Percentiles rank a stretch among this genome's conserved stretches.
Evolutionary conservation across 169 alveolate genomes (phyloP).

Genomic region (Miamiensis avidus): DNA sequence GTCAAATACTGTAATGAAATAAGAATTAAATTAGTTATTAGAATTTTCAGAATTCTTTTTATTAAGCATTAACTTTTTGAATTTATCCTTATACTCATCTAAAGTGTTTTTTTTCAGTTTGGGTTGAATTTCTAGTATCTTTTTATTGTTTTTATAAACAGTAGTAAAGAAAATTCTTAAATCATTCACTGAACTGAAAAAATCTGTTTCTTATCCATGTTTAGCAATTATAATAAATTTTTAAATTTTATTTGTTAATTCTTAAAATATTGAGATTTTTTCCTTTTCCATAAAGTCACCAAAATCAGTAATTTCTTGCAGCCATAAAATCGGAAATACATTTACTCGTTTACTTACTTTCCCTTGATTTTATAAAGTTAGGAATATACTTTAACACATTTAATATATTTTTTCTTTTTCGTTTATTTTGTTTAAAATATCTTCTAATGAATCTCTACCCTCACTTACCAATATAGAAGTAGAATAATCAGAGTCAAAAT

Average conservation of each 20-base stretch:
- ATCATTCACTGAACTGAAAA: not conserved
- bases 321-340: conserved; percentile 3
- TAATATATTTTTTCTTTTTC: not conserved
- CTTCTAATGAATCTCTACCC: conserved; percentile 9
- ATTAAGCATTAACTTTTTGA: no score
- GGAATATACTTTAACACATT: not conserved
- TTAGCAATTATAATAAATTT: not conserved
- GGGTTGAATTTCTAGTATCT: not conserved
- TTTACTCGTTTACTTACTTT: not conserved
- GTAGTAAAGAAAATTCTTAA: not conserved
- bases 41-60: no score
- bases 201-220: not conserved
- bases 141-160: conserved; percentile 7
- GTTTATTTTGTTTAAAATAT: conserved; percentile 2
- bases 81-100: no score
- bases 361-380: not conserved
- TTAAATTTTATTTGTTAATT: conserved; percentile 7
- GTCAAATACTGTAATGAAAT: no score
- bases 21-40: no score
- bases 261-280: not conserved
- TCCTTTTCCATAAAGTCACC: not conserved
- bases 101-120: no score
- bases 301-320: not conserved
- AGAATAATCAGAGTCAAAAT: no score
- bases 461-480: no score